Conservation (phyloP, 2,329 filamentous ascomycete genomes). For the Epichloe sibirici region DNA sequence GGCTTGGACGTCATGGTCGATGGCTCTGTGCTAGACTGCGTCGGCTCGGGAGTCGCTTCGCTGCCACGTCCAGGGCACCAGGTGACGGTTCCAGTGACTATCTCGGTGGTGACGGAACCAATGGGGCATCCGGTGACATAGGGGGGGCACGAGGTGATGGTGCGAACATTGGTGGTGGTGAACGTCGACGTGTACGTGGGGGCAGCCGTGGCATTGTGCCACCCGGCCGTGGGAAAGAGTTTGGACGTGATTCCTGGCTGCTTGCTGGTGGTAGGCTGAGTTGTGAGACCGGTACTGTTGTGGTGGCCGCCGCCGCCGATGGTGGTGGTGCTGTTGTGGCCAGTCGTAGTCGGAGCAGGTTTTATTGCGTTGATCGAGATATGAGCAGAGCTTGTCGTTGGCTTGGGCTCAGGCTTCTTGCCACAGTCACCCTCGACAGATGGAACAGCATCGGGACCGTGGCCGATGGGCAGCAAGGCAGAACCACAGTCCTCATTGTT, state of each 20-base stretch:
- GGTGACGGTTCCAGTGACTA: constrained; percentile 19
- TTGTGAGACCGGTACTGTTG: not conserved
- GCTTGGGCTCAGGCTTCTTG: constrained; percentile 9
- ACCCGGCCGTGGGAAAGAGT: constrained; percentile 4
- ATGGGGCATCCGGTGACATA: constrained; percentile 16
- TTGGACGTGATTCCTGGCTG: constrained; percentile 7
- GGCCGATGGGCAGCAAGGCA: constrained; percentile 24
- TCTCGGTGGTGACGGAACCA: constrained; percentile 18
- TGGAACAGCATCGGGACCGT: constrained; percentile 26
- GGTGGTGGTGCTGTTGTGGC: not conserved
- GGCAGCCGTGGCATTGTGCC: constrained; percentile 10
- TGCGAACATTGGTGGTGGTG: constrained; percentile 17
- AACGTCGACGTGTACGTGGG: constrained; percentile 16
- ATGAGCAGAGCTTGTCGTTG: constrained; percentile 4
- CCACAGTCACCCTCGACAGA: constrained; percentile 19
- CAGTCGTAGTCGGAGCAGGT: not conserved
- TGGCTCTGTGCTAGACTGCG: not conserved
- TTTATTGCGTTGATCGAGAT: constrained; percentile 7
- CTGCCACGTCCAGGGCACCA: constrained; percentile 21
- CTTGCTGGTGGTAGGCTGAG: constrained; percentile 1
- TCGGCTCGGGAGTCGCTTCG: not conserved
- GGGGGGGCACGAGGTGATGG: constrained; percentile 20
- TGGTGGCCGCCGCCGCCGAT: not conserved
- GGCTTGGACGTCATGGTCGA: constrained; percentile 1
- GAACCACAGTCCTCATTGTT: constrained; percentile 27